Evolutionary conservation across 1,284 basidiomycete species (phyloP).

Genomic region (Cystobasidium pallidum): DNA sequence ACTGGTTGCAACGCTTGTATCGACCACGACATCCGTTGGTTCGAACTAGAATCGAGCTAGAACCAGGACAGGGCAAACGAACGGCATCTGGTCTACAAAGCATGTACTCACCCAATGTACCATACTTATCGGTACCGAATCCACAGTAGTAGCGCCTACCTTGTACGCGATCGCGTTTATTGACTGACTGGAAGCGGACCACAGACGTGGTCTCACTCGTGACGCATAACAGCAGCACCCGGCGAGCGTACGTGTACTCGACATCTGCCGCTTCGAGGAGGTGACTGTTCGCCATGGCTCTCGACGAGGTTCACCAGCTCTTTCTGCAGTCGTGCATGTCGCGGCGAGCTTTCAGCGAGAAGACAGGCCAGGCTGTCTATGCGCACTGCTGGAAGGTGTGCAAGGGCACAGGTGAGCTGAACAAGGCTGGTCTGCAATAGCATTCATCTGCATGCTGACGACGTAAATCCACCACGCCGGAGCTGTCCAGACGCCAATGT

Average conservation of each 20-base stretch:
- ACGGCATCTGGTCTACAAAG: no score
- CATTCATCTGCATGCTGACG: background rate
- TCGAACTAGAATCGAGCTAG: no score
- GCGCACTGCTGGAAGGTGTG: slow-evolving; percentile 50
- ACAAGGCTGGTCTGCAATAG: no score
- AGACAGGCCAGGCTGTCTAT: slow-evolving; percentile 69
- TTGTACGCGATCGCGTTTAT: background rate
- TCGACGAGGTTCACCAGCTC: slow-evolving; percentile 62
- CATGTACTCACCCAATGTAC: no score
- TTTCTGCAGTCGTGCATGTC: slow-evolving; percentile 77
- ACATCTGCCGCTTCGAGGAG: background rate
- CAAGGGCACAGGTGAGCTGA: slow-evolving; percentile 21
- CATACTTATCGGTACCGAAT: no score
- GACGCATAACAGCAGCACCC: background rate
- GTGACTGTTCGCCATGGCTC: slow-evolving; percentile 8
- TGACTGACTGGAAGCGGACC: no score
- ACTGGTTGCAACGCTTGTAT: no score
- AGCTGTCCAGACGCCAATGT: background rate
- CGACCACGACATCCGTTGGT: no score
- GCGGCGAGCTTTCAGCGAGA: slow-evolving; percentile 66
- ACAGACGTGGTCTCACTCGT: background rate
- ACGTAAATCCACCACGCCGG: background rate
- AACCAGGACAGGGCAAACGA: no score
- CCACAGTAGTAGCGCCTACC: no score
- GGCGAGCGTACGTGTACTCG: no score